These are phyloP conservation scores for Chamaecyparis obtusa DNA, from an alignment of 75 land plant genomes.

Conservation along the genomic window DNA sequence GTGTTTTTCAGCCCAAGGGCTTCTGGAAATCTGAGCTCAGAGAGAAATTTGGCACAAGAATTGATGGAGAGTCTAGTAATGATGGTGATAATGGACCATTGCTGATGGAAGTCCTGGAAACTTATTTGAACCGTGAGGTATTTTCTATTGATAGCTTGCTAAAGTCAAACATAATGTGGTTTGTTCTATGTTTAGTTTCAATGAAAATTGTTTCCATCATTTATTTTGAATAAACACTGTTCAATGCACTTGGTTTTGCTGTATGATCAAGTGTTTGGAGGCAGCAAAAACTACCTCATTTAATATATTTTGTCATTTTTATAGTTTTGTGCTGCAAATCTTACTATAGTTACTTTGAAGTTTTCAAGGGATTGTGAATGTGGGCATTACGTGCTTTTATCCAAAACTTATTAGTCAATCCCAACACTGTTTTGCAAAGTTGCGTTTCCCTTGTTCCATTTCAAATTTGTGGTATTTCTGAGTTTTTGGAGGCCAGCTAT, in stretches of 20 bases:
- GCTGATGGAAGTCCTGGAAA: slow-evolving; percentile 84
- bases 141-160: background rate
- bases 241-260: background rate
- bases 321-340: background rate
- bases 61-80: slow-evolving; percentile 50
- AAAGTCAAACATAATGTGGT: background rate
- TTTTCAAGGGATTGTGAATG: background rate
- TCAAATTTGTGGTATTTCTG: no score
- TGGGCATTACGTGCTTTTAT: background rate
- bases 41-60: slow-evolving; percentile 66
- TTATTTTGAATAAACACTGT: background rate
- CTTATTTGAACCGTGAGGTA: slow-evolving; percentile 91
- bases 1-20: slow-evolving; percentile 69
- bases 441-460: background rate
- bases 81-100: slow-evolving; percentile 73
- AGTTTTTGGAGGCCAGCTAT: no score
- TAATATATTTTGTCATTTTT: background rate
- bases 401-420: background rate
- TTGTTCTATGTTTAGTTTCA: background rate
- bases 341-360: no score
- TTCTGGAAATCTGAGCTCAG: slow-evolving; percentile 86
- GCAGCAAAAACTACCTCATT: background rate
- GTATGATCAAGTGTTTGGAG: background rate
- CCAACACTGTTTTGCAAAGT: background rate
- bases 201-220: background rate